Evolutionary conservation across 2,329 filamentous ascomycete species (phyloP).

Genomic region (Cryoendolithus antarcticus): DNA sequence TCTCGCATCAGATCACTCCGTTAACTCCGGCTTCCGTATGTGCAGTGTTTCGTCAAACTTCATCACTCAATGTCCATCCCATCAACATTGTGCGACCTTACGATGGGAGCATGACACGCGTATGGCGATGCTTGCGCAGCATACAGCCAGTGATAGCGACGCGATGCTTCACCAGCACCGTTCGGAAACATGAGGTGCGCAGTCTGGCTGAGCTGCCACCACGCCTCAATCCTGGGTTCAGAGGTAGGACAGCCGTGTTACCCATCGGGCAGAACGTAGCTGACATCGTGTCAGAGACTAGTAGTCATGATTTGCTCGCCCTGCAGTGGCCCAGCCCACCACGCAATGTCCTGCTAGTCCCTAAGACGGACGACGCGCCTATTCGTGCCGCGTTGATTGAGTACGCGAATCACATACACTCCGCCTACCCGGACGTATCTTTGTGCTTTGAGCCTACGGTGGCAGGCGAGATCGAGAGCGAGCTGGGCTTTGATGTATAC

Average conservation of each 20-base stretch:
- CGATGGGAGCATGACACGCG: slow-evolving; percentile 20
- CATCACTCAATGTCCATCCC: background rate
- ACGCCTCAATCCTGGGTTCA: slow-evolving; percentile 51
- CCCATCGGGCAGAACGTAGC: too few relatives aligned
- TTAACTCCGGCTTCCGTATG: too few relatives aligned
- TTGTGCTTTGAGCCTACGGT: slow-evolving; percentile 72
- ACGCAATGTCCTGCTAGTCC: slow-evolving; percentile 55
- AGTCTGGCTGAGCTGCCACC: slow-evolving; percentile 39
- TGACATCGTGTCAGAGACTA: slow-evolving; percentile 34
- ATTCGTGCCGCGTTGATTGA: slow-evolving; percentile 46
- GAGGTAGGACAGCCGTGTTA: slow-evolving; percentile 33
- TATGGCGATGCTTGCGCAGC: slow-evolving; percentile 15
- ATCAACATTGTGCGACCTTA: slow-evolving; percentile 4
- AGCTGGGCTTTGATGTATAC: slow-evolving; percentile 64
- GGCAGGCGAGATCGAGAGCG: slow-evolving; percentile 57
- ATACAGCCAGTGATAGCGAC: slow-evolving; percentile 6
- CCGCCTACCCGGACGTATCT: slow-evolving; percentile 67
- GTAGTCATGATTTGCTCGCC: slow-evolving; percentile 48
- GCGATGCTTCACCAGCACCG: slow-evolving; percentile 40
- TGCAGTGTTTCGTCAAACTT: too few relatives aligned
- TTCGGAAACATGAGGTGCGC: slow-evolving; percentile 35
- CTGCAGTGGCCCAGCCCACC: slow-evolving; percentile 57
- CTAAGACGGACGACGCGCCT: slow-evolving; percentile 48
- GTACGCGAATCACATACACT: slow-evolving; percentile 56
- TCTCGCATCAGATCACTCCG: too few relatives aligned